phyloP scores from a whole-genome alignment of 176 grass and related monocot species.

The Hordeum vulgare region MorexV3_pseudomolecules_assembly NC_058519.1:508010877-508011376 shows the following conservation, averaged over 20 bases:
- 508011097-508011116: slow-evolving; percentile 77
- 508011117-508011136: slow-evolving; percentile 87
- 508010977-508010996: background rate
- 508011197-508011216: slow-evolving; percentile 76
- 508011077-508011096: background rate
- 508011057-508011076: background rate
- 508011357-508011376: slow-evolving; percentile 1
- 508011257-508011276: slow-evolving; percentile 40
- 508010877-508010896: background rate
- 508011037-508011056: background rate
- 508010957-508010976: background rate
- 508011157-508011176: slow-evolving; percentile 95
- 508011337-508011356: background rate
- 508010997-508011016: background rate
- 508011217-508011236: slow-evolving; percentile 81
- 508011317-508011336: background rate
- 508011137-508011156: slow-evolving; percentile 87
- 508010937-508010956: background rate
- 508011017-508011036: background rate
- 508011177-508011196: slow-evolving; percentile 76
- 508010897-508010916: background rate
- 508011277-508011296: background rate
- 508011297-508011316: background rate
- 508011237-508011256: slow-evolving; percentile 88
- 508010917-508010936: background rate